Conservation (phyloP, 495 filamentous ascomycete species). For the Ascobolus immersus region DNA sequence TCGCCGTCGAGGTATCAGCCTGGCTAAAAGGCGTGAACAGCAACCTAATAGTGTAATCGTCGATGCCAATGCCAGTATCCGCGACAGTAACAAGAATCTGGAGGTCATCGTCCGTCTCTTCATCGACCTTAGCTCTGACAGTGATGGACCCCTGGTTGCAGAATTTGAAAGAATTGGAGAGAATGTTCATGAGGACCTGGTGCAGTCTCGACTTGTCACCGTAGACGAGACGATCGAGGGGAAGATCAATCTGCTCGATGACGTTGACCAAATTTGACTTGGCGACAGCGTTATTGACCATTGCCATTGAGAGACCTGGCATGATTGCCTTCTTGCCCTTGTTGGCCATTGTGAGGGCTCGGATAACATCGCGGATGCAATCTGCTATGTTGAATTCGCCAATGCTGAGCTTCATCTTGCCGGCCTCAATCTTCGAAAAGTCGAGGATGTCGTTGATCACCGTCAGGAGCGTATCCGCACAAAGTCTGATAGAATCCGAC, state of each 20-base stretch:
- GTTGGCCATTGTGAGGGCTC: no score
- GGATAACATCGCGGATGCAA: slow-evolving; percentile 43
- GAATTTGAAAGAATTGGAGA: slow-evolving; percentile 83
- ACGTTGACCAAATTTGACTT: no score
- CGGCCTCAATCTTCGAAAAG: slow-evolving; percentile 67
- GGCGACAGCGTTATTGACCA: no score
- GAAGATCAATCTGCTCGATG: slow-evolving; percentile 27
- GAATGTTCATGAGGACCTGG: slow-evolving; percentile 62
- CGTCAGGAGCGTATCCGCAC: slow-evolving; percentile 54
- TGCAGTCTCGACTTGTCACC: slow-evolving; percentile 57
- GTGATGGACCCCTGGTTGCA: slow-evolving; percentile 46
- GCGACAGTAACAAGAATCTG: slow-evolving; percentile 37
- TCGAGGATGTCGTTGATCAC: slow-evolving; percentile 82
- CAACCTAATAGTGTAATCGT: slow-evolving; percentile 40
- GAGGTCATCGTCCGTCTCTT: slow-evolving; percentile 23
- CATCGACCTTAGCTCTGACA: slow-evolving; percentile 23
- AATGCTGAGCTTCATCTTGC: slow-evolving; percentile 44
- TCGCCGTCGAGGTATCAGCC: slow-evolving; percentile 51
- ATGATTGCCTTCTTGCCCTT: slow-evolving; percentile 38
- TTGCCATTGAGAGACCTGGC: slow-evolving; percentile 49
- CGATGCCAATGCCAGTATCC: slow-evolving; percentile 69
- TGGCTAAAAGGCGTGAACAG: slow-evolving; percentile 74
- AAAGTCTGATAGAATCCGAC: slow-evolving; percentile 53
- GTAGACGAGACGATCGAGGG: no score
- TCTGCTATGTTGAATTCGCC: slow-evolving; percentile 53